Percentiles rank a stretch among this genome's conserved stretches.
phyloP scores from a whole-genome alignment of 1,284 basidiomycete species.

The Irpex rosettiformis region DNA sequence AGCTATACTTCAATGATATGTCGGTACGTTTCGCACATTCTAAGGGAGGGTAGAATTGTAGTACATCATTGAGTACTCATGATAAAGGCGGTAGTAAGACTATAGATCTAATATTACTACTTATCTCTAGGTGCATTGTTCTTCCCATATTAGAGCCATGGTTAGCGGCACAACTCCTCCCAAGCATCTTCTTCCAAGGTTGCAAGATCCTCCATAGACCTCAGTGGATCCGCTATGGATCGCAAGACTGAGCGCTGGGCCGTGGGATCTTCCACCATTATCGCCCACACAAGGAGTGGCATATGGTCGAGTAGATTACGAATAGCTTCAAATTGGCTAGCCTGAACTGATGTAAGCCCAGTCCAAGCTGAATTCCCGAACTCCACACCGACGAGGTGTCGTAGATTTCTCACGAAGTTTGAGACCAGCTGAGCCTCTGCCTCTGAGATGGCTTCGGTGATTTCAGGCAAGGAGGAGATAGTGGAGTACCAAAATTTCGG shows the following conservation, averaged over 20 bases:
- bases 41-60: too few relatives aligned
- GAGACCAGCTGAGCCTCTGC: neutral
- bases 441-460: too few relatives aligned
- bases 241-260: neutral
- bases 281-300: neutral
- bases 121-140: too few relatives aligned
- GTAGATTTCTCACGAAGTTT: neutral
- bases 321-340: neutral
- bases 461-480: too few relatives aligned
- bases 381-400: neutral
- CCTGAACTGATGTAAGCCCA: neutral
- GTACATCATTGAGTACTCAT: too few relatives aligned
- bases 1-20: too few relatives aligned
- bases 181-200: slow-evolving; percentile 17
- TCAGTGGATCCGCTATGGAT: slow-evolving; percentile 15
- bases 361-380: neutral
- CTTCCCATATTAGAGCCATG: too few relatives aligned
- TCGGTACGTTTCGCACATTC: too few relatives aligned
- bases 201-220: slow-evolving; percentile 20
- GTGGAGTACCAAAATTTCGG: too few relatives aligned
- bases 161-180: too few relatives aligned
- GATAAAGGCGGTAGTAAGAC: too few relatives aligned
- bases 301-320: neutral
- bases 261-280: neutral
- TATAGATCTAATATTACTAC: too few relatives aligned